Base-by-base conservation (phyloP, 768 basidiomycete species). In the Suillus tomentosus region DNA sequence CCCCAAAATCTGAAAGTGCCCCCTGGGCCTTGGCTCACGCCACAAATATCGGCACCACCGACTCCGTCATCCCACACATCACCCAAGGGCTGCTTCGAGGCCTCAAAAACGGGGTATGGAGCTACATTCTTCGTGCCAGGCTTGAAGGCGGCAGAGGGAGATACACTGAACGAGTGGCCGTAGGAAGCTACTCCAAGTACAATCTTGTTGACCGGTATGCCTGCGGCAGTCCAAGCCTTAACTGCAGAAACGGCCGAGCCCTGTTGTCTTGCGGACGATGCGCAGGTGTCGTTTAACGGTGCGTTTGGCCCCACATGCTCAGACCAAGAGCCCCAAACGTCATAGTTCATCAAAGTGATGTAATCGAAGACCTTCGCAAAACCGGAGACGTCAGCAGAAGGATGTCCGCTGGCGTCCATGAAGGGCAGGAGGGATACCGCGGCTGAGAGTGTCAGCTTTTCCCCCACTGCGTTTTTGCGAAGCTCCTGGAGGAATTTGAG, bases 141-240 rank as follows among this genome's bases (percentile, higher is more conserved):
- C 5, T 72, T 65, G 64, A 82, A 69, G 0, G 85, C 85, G 50
- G 76, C 70, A 11, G 65, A 68, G 5, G 72, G 53, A 8, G 80
- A 71, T 40, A 84, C 80, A 13, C 63, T 66, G 79, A 81, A 95
- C 7, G 91, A 87, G 73, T 92, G 92, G 0, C 94, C 94, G 76
- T 94, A 95, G 6, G 88, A 77, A 9, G 93, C 85, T 2, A 96
- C 86, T 59, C 92, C 94, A 9, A 97, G 84, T 14, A 94, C 85
- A 64, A 96, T 90, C 78, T 89, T 73, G 64, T 66, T 7, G 22
- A 77, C 73, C 1, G 94, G 91, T 71, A 96, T 88, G 6, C 92
- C 91, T 50, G 94, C 94, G 1, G 73, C 70, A 3, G 79, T 84
- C 95, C 95, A 97, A 0, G 84, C 82, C 7, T 79, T 73, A 57